phyloP scores from a whole-genome alignment of 1,139 yeast genomes.

The Geotrichum restrictum region DNA sequence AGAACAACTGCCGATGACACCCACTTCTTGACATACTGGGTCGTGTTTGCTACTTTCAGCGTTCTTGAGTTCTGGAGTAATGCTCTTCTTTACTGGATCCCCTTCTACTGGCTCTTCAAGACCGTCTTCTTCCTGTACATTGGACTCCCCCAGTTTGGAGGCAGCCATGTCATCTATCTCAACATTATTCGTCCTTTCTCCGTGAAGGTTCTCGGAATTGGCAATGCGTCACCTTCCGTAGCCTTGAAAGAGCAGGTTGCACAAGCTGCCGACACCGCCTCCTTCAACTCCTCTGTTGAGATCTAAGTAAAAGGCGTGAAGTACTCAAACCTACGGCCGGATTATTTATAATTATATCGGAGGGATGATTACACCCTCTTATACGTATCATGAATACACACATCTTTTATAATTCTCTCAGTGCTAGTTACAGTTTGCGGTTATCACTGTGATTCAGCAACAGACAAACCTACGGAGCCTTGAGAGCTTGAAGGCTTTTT shows the following conservation, averaged over 20 bases:
- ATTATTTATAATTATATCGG: background rate
- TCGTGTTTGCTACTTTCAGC: conserved; percentile 85
- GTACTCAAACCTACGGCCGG: background rate
- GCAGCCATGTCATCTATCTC: conserved; percentile 69
- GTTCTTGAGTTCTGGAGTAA: conserved; percentile 94
- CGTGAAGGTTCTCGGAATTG: conserved; percentile 48
- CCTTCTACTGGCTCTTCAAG: conserved; percentile 93
- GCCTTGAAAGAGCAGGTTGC: conserved; percentile 37
- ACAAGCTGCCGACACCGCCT: conserved; percentile 30
- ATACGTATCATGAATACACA: background rate
- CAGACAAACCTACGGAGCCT: too few species aligned
- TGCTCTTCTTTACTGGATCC: conserved; percentile 88
- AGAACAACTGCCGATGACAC: conserved; percentile 68
- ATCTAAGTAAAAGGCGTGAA: too few species aligned
- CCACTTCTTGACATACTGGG: conserved; percentile 91
- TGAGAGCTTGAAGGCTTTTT: too few species aligned
- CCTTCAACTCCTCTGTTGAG: conserved; percentile 20
- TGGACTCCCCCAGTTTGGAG: conserved; percentile 82
- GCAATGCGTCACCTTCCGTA: conserved; percentile 23
- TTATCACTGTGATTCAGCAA: too few species aligned
- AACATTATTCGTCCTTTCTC: conserved; percentile 68
- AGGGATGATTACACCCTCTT: background rate
- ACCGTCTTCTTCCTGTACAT: conserved; percentile 82
- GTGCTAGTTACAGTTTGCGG: too few species aligned
- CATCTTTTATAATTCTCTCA: too few species aligned